These are phyloP conservation scores for Trichosporon asahii DNA, from an alignment of 1,284 basidiomycete genomes.

Conservation along the genomic window DNA sequence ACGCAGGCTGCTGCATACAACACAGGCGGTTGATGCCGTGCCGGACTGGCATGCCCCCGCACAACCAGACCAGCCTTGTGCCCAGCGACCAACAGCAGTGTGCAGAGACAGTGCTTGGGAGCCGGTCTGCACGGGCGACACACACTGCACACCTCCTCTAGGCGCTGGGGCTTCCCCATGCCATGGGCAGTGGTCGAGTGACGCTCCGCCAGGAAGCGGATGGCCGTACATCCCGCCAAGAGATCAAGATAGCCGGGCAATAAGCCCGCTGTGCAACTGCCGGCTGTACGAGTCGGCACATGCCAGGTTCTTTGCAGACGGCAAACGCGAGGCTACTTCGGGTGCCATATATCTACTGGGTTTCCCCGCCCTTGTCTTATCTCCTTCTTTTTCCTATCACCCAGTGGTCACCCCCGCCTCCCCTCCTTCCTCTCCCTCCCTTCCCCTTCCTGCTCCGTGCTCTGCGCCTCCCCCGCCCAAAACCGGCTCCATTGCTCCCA, in stretches of 20 bases:
- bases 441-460: background rate
- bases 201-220: background rate
- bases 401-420: background rate
- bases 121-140: background rate
- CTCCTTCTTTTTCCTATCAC: background rate
- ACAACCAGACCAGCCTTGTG: background rate
- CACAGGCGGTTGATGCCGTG: background rate
- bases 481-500: background rate
- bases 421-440: background rate
- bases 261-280: background rate
- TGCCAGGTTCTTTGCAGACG: background rate
- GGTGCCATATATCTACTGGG: background rate
- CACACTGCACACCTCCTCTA: background rate
- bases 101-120: background rate
- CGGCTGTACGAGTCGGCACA: background rate
- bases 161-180: background rate
- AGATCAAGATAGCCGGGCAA: background rate
- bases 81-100: background rate
- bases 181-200: background rate
- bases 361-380: constrained; percentile 4
- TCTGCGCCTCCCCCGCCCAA: background rate
- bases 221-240: background rate
- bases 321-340: background rate
- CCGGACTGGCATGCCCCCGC: background rate
- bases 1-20: background rate